Evolutionary conservation across 2,329 filamentous ascomycete species (phyloP).

Genomic region (Thyridium curvatum): DNA sequence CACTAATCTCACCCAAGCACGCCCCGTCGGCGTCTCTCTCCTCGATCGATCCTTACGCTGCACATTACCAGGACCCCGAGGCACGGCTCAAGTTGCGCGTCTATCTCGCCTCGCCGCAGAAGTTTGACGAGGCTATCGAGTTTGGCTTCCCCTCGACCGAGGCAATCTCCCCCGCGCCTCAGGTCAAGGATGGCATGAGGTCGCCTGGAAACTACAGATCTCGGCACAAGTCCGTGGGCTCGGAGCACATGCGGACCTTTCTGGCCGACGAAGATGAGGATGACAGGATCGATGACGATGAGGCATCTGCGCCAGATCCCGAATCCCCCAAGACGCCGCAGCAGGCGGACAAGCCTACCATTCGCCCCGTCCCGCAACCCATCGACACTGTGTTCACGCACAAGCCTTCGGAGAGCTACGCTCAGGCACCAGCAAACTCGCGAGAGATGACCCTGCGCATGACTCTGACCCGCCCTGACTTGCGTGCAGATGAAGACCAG

Average conservation of each 20-base stretch:
- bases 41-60: conserved; percentile 63
- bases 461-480: conserved; percentile 86
- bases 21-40: conserved; percentile 35
- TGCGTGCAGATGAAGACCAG: conserved; percentile 68
- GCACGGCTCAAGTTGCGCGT: conserved; percentile 79
- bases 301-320: conserved; percentile 46
- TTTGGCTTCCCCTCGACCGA: conserved; percentile 78
- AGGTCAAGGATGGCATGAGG: conserved; percentile 18
- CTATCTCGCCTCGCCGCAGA: conserved; percentile 83
- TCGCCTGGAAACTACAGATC: conserved; percentile 16
- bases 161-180: conserved; percentile 22
- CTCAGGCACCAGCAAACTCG: conserved; percentile 49
- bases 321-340: conserved; percentile 55
- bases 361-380: conserved; percentile 21
- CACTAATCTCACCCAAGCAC: conserved; percentile 45
- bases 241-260: conserved; percentile 51
- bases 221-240: conserved; percentile 24
- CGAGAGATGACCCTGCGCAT: conserved; percentile 95
- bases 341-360: conserved; percentile 29
- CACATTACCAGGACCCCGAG: conserved; percentile 87
- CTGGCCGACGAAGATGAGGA: conserved; percentile 40
- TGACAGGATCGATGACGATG: conserved; percentile 40
- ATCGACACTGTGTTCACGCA: conserved; percentile 17
- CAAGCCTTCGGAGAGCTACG: conserved; percentile 32
- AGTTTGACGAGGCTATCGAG: conserved; percentile 91